A percentile compares a stretch with the other conserved stretches of the same genome.
phyloP scores from a whole-genome alignment of 106 monocot genomes.

The Cymbidium sinense region DNA sequence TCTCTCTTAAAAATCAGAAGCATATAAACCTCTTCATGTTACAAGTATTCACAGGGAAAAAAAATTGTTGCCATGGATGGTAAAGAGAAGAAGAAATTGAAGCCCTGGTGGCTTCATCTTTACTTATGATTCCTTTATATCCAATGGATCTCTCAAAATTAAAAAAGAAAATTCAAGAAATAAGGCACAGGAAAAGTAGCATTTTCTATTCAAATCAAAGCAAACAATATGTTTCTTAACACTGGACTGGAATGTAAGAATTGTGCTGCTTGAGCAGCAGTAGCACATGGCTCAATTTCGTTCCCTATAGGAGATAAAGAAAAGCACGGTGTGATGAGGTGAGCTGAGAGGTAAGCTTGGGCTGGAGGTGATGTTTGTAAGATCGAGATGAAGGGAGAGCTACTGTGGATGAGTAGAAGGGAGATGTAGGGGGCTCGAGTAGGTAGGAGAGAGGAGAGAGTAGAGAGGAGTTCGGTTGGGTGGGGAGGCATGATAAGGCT shows the following conservation, averaged over 20 bases:
- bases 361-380: no score
- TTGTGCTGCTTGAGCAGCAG: neutral
- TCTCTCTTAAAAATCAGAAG: constrained; percentile 61
- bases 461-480: no score
- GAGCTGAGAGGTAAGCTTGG: no score
- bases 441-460: no score
- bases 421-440: no score
- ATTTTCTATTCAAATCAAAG: neutral
- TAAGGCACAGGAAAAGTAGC: neutral
- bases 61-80: constrained; percentile 19
- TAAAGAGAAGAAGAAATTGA: constrained; percentile 32
- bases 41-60: constrained; percentile 16
- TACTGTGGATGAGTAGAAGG: no score
- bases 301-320: no score
- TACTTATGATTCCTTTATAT: neutral
- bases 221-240: neutral
- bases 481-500: no score
- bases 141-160: neutral
- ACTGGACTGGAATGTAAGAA: neutral
- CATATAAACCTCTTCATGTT: constrained; percentile 32
- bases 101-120: constrained; percentile 26
- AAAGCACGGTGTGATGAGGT: no score
- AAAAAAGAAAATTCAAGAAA: no score
- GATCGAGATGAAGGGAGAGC: no score
- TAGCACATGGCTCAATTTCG: no score